Base-by-base conservation (phyloP, 2,329 filamentous ascomycete genomes). In the Phyllosticta citriasiana region DNA sequence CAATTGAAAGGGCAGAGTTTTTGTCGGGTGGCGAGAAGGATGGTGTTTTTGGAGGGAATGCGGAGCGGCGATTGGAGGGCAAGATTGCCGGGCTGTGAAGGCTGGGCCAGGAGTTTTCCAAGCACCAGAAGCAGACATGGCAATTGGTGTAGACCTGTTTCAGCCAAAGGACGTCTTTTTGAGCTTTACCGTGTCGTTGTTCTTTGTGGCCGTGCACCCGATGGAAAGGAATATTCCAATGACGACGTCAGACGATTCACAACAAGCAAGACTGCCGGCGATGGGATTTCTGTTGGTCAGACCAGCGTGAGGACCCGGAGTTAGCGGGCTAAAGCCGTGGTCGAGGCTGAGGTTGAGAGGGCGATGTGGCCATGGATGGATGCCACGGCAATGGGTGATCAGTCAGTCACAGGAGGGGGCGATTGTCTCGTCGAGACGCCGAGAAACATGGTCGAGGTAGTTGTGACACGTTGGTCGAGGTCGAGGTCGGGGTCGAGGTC, bases 1-100 rank as follows among this genome's bases (percentile, higher is more conserved):
- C 70, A 1, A 61, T 74, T n/a, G 64, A 64, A 0, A 57, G 69
- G 27, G 67, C 69, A 1, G 62, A 66, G 0, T 67, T 68, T 52
- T 58, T 73, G 1, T 62, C 58, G 0, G 19, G 40, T 1, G 63
- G 62, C 7, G 67, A 73, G 53, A 74, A 67, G 56, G 67, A 71
- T 3, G 61, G 53, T 9, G 65, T 73, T 5, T 73, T 70, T 58
- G 66, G 59, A 59, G 14, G 57, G 22, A 74, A 74, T 60, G 66
- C 68, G 19, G 57, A 64, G 53, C 52, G 27, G 26, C 57, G 73
- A 55, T 73, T 70, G 71, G 57, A 59, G 40, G 67, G 65, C 19
- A 47, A n/a, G 40, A 47, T 47, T n/a, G 14, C 40, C n/a, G 40
- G 40, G 40, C 16, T n/a, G 14, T 47, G 33, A 16, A 1, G 40